Evolutionary conservation across 768 basidiomycete genomes (phyloP), one percentile per base, ranked within the genome.

Genomic region (Stropharia rugosoannulata): DNA sequence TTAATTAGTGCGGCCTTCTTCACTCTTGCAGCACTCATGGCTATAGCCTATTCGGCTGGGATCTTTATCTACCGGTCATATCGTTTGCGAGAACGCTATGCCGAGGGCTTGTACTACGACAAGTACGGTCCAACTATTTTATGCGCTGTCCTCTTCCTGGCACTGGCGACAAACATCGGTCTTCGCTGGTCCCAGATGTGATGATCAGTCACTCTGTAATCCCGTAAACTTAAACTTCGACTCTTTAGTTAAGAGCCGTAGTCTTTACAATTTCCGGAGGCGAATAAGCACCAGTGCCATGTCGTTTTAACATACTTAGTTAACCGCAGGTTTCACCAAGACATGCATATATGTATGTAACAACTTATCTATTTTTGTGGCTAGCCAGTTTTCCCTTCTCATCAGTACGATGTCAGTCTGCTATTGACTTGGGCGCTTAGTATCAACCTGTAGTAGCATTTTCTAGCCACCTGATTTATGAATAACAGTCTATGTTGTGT

Each of bases 1-100:
- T 80, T 98, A 22, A 86, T 97, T 61, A 89, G 90, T 62, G 94
- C 96, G 5, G 84, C 82, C 6, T 74, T 92, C 43, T 99, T 99
- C 78, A 96, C 95, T 0, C 68, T 94, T 51, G 85, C 89, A n/a
- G 92, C 97, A 10, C 80, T 99, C 15, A 70, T 93, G 44, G 83
- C 95, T 6, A 93, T 98, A 62, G 84, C 87, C 19, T 99, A 98
- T 73, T 83, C 92, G 4, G 90, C 87, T 8, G 78, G 80, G 49
- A 86, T 94, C 51, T 97, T 93, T 66, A 78, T 89, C 19, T 89
- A 84, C 68, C 85, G 93, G 46, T 84, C 90, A 7, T 67, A 80
- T 42, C 80, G 80, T 52, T 77, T 96, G 63, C 80, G 92, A 47
- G 75, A 79, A 55, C 83, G 87, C 37, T 78, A 81, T 29, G 92